Percentiles rank a stretch among this genome's conserved stretches.
Evolutionary conservation across 2,329 filamentous ascomycete species (phyloP).

Genomic region (Arthrobotrys pseudoclavata): DNA sequence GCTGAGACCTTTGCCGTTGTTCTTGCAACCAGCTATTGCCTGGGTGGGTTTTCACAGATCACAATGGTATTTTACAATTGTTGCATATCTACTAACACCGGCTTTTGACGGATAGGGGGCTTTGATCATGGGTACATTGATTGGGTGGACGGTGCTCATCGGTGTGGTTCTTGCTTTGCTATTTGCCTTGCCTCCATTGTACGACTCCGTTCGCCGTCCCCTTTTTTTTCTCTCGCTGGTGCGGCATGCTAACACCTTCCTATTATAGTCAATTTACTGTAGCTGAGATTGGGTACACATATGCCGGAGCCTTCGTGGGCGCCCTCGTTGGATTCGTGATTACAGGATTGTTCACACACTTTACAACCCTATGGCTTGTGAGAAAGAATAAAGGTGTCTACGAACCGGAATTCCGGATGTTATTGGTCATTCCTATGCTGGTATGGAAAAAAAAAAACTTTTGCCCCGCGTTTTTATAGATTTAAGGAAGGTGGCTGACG

Average conservation of each 20-base stretch:
- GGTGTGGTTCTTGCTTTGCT: conserved; percentile 78
- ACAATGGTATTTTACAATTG: neutral
- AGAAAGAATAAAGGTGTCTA: conserved; percentile 83
- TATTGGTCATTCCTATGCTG: conserved; percentile 85
- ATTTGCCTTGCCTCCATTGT: conserved; percentile 56
- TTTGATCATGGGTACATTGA: conserved; percentile 75
- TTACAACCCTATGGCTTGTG: conserved; percentile 78
- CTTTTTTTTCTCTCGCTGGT: neutral
- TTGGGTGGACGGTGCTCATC: conserved; percentile 96
- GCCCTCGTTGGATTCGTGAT: conserved; percentile 82
- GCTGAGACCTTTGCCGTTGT: conserved; percentile 82
- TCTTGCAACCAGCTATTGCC: conserved; percentile 85
- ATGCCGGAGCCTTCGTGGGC: conserved; percentile 87
- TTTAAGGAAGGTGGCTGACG: conserved; percentile 15
- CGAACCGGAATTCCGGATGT: conserved; percentile 86
- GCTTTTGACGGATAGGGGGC: conserved; percentile 63
- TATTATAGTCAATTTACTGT: conserved; percentile 84
- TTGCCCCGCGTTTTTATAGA: conserved; percentile 66
- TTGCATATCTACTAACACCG: conserved; percentile 37
- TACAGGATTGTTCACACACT: conserved; percentile 81
- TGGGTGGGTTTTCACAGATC: conserved; percentile 71
- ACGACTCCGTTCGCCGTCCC: conserved; percentile 19
- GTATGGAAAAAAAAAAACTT: conserved; percentile 71
- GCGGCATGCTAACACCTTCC: conserved; percentile 69
- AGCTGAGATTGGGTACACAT: conserved; percentile 85